Conservation (phyloP, 768 basidiomycete species). For the Artomyces pyxidatus region DNA sequence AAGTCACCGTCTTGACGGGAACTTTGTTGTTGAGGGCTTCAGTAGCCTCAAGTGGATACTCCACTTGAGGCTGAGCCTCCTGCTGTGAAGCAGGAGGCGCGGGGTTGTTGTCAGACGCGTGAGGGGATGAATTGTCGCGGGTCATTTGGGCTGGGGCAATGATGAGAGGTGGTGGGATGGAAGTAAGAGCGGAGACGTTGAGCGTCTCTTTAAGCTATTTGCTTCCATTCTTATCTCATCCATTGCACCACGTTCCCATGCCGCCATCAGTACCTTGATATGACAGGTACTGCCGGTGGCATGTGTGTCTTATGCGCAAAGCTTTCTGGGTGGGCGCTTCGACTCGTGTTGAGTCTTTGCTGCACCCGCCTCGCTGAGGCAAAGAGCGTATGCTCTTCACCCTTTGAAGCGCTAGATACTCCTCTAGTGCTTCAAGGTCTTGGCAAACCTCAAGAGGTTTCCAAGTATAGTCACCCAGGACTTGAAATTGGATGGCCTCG, state of each 20-base stretch:
- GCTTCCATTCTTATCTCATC: background rate
- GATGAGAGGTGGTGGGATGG: background rate
- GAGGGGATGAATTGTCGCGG: no score
- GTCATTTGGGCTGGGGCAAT: no score
- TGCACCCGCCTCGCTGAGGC: background rate
- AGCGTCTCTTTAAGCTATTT: background rate
- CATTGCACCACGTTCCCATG: background rate
- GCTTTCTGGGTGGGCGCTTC: background rate
- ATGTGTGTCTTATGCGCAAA: background rate
- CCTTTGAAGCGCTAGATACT: background rate
- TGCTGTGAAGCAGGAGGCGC: no score
- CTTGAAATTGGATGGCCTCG: background rate
- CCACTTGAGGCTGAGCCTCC: no score
- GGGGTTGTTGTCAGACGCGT: no score
- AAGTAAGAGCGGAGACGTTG: background rate
- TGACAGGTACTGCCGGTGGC: background rate
- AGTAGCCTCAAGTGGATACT: no score
- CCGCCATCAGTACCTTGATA: background rate
- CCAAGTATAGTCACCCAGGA: background rate
- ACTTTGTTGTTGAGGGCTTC: no score
- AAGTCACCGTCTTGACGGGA: no score
- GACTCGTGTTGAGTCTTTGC: background rate
- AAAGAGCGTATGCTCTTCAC: no score
- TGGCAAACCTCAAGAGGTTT: background rate
- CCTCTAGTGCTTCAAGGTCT: background rate